A percentile compares a stretch with the other conserved stretches of the same genome.
Conservation (phyloP, 306 rosid genomes). For the Lablab purpureus region DNA sequence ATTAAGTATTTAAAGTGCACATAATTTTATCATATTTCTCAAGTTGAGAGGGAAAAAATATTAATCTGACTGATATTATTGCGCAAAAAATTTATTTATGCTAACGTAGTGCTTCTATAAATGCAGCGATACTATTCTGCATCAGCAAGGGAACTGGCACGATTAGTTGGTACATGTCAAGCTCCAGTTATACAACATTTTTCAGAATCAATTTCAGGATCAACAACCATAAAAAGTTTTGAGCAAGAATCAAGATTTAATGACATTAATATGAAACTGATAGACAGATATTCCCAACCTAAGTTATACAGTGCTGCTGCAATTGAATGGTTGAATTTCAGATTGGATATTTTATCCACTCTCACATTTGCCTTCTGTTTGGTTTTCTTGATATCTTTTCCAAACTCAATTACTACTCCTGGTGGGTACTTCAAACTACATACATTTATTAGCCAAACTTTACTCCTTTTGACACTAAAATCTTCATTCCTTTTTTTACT, state of each 20-base stretch:
- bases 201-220: slow-evolving; percentile 12
- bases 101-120: neutral
- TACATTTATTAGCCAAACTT: neutral
- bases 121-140: slow-evolving; percentile 15
- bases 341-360: slow-evolving; percentile 63
- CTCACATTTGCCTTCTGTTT: slow-evolving; percentile 41
- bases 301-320: slow-evolving; percentile 58
- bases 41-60: neutral
- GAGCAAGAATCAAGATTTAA: slow-evolving; percentile 64
- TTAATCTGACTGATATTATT: neutral
- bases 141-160: neutral
- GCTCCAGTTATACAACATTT: slow-evolving; percentile 30
- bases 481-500: neutral
- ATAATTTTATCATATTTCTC: neutral
- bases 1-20: neutral
- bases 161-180: slow-evolving; percentile 29
- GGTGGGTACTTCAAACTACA: slow-evolving; percentile 48
- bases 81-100: neutral
- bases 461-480: neutral
- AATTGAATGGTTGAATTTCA: slow-evolving; percentile 71
- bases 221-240: slow-evolving; percentile 49
- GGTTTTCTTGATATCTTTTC: slow-evolving; percentile 66
- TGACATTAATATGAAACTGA: slow-evolving; percentile 61
- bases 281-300: slow-evolving; percentile 64
- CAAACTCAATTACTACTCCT: slow-evolving; percentile 59